These are phyloP conservation scores for Exophiala alcalophila DNA, from an alignment of 2,329 filamentous ascomycete species.

Conservation along the genomic window DNA sequence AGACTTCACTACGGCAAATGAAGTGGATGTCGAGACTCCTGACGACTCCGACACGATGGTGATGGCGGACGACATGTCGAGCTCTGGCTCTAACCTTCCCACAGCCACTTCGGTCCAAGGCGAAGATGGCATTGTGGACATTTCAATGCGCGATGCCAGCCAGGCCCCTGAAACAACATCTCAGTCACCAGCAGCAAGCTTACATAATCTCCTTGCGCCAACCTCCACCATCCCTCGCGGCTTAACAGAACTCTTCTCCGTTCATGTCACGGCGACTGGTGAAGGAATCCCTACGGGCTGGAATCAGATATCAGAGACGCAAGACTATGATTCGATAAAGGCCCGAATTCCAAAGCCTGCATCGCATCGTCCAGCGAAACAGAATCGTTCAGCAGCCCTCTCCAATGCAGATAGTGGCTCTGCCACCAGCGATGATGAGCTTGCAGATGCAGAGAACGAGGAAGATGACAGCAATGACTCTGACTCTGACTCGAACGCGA, in stretches of 20 bases:
- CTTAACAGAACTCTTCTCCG: conserved; percentile 71
- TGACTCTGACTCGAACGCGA: conserved; percentile 22
- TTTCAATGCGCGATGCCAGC: conserved; percentile 71
- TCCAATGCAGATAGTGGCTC: conserved; percentile 30
- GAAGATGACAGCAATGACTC: conserved; percentile 26
- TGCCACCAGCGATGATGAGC: conserved; percentile 36
- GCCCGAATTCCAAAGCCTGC: conserved; percentile 20
- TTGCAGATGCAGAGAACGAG: conserved; percentile 28
- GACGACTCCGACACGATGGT: conserved; percentile 68
- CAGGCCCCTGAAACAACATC: conserved; percentile 35
- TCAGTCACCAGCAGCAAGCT: conserved; percentile 13
- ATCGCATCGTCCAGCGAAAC: conserved; percentile 31
- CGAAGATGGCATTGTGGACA: conserved; percentile 86
- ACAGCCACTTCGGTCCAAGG: conserved; percentile 77
- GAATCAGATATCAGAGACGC: conserved; percentile 47
- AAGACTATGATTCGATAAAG: conserved; percentile 24
- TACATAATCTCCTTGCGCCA: conserved; percentile 49
- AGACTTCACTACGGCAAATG: conserved; percentile 49
- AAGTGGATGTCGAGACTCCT: conserved; percentile 37
- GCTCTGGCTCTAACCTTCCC: conserved; percentile 63
- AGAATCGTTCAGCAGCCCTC: conserved; percentile 28
- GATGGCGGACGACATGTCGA: conserved; percentile 61
- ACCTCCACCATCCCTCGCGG: conserved; percentile 58
- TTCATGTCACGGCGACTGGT: conserved; percentile 62
- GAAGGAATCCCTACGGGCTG: conserved; percentile 69